Evolutionary conservation across 768 basidiomycete species (phyloP).

Genomic region (Trametes cinnabarina): DNA sequence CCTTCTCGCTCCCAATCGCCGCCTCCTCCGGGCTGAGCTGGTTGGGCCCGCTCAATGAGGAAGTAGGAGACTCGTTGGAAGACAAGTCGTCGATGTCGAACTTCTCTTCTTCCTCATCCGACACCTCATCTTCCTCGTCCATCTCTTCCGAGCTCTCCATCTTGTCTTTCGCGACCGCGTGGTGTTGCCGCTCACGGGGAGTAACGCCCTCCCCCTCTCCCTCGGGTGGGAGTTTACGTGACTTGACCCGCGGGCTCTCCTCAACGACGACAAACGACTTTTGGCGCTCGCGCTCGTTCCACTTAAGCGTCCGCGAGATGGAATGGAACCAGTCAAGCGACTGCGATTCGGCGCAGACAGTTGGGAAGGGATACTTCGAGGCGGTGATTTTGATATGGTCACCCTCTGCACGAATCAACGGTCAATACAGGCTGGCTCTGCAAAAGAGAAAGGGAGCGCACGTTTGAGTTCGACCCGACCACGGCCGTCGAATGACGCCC

Average conservation of each 20-base stretch:
- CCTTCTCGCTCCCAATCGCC: slow-evolving; percentile 25
- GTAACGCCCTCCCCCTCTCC: slow-evolving; percentile 13
- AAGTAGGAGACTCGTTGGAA: slow-evolving; percentile 48
- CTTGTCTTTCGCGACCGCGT: slow-evolving; percentile 36
- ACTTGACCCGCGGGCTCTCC: slow-evolving; percentile 53
- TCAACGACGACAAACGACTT: slow-evolving; percentile 99
- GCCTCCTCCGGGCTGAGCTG: slow-evolving; percentile 20
- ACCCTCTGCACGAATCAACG: slow-evolving; percentile 63
- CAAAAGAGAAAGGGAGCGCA: slow-evolving; percentile 40
- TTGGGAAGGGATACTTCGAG: slow-evolving; percentile 96
- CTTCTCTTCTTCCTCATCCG: slow-evolving; percentile 58
- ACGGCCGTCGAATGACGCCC: slow-evolving; percentile 98
- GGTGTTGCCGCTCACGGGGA: not conserved
- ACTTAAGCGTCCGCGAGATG: slow-evolving; percentile 94
- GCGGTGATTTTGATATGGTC: slow-evolving; percentile 99
- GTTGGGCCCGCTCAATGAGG: slow-evolving; percentile 2
- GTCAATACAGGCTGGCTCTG: slow-evolving; percentile 1
- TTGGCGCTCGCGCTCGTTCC: slow-evolving; percentile 98
- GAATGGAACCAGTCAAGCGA: slow-evolving; percentile 99
- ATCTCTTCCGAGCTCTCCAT: slow-evolving; percentile 31
- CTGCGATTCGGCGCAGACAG: slow-evolving; percentile 96
- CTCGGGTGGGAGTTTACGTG: slow-evolving; percentile 17
- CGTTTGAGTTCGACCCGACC: slow-evolving; percentile 95
- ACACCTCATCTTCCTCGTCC: slow-evolving; percentile 42
- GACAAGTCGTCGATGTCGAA: slow-evolving; percentile 92